phyloP scores from a whole-genome alignment of 306 rosid species.

The Malus fusca region DNA sequence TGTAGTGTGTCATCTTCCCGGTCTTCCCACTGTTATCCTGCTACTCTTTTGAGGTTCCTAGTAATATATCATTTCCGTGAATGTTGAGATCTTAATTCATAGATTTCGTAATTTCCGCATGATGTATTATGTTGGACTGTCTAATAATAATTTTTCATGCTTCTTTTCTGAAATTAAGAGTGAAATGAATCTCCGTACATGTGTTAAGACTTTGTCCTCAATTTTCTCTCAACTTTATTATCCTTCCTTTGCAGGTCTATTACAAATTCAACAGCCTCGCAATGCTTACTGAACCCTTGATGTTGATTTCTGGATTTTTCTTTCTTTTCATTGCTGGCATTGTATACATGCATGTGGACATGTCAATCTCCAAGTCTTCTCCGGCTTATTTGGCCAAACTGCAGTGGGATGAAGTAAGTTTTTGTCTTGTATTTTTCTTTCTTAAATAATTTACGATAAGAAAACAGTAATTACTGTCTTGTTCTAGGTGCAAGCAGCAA shows the following conservation, averaged over 20 bases:
- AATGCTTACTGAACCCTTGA: slow-evolving; percentile 84
- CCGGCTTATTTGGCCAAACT: slow-evolving; percentile 83
- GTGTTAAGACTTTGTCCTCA: neutral
- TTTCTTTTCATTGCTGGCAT: slow-evolving; percentile 68
- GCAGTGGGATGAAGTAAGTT: slow-evolving; percentile 92
- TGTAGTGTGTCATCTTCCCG: neutral
- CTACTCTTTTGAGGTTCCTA: neutral
- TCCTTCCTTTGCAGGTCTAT: slow-evolving; percentile 62
- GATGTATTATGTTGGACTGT: neutral
- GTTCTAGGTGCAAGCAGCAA: slow-evolving; percentile 70
- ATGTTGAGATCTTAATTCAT: neutral
- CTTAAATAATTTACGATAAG: slow-evolving; percentile 2
- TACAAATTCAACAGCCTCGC: slow-evolving; percentile 85
- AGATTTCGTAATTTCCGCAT: neutral
- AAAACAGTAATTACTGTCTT: neutral
- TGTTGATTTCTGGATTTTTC: slow-evolving; percentile 85
- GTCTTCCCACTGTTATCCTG: neutral
- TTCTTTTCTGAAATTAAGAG: neutral
- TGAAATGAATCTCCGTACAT: neutral
- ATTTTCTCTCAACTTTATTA: neutral
- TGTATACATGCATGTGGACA: slow-evolving; percentile 67
- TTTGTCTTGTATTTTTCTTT: slow-evolving; percentile 6
- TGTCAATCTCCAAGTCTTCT: slow-evolving; percentile 90
- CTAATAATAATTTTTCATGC: neutral
- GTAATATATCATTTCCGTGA: neutral